Percentiles rank a stretch among this genome's conserved stretches.
Evolutionary conservation across 169 alveolate species (phyloP).

Genomic region (Perkinsus chesapeaki): DNA sequence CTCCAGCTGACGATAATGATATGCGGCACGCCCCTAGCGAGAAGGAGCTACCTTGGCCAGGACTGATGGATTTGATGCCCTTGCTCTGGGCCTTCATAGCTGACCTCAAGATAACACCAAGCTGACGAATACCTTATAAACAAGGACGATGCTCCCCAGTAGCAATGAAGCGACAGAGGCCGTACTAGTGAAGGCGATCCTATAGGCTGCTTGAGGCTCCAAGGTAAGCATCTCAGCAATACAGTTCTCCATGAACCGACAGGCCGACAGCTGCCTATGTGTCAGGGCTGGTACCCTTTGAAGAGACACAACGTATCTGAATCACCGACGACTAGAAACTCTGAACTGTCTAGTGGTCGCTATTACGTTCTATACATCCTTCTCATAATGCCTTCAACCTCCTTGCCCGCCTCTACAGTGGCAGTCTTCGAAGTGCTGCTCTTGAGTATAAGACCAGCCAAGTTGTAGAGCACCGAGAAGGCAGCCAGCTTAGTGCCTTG

Average conservation of each 20-base stretch:
- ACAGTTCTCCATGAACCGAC: conserved; percentile 1
- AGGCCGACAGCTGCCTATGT: neutral
- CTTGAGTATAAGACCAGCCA: neutral
- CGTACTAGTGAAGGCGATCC: neutral
- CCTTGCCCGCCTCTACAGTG: neutral
- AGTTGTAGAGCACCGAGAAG: neutral
- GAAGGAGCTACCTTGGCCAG: neutral
- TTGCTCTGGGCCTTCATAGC: neutral
- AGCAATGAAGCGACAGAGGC: no score
- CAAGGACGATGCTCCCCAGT: no score
- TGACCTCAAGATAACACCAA: neutral
- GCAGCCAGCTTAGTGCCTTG: neutral
- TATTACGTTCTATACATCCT: neutral
- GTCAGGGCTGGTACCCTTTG: neutral
- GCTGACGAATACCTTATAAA: neutral
- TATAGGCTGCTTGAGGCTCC: neutral
- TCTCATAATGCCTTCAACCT: neutral
- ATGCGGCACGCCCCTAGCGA: neutral
- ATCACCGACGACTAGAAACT: neutral
- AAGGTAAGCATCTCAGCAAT: neutral
- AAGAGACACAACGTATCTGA: neutral
- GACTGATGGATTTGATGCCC: neutral
- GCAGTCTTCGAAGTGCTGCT: neutral
- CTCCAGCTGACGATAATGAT: neutral
- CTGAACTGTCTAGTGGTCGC: neutral